Evolutionary conservation across 768 basidiomycete genomes (phyloP), one percentile per base, ranked within the genome.

Genomic region (Mrakia hoshinonis): DNA sequence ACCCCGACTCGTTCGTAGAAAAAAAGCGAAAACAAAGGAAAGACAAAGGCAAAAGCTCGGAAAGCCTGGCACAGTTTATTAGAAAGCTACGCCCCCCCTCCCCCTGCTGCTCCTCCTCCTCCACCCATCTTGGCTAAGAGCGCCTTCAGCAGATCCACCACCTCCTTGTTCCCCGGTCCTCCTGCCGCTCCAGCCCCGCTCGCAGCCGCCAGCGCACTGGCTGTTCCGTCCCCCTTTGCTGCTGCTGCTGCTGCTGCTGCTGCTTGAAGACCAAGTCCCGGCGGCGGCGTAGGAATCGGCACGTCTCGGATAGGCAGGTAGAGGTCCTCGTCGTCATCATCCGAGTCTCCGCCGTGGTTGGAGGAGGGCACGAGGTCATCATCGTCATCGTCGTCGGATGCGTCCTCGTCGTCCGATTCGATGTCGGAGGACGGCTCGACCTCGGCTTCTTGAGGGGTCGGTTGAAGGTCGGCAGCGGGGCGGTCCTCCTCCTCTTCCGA

Each of bases 241-340:
- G 29, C 55, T 20, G 9, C 58, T 34, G 38, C 43, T 3, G 43
- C 55, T 18, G 15, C 55, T 38, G 39, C 52, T n/a, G 43, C 38
- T 22, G 15, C 39, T 38, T 18, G 22, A 3, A 26, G 15, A 7
- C 29, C 49, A n/a, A 51, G 36, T 20, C 55, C 67, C 2, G 55
- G 67, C 9, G 67, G 67, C 38, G 67, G 67, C 0, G 22, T 22
- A 0, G 69, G 69, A 26, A 64, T 43, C n/a, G 69, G 69, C 11
- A 70, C 69, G 26, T 70, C 69, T 13, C 69, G 31, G 58, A 70
- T 70, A 5, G 69, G 69, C 20, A 70, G 61, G 58, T 70, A 70
- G 34, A 70, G 62, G 46, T 70, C 69, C 60, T 62, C 61, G 24
- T 62, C 58, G 38, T 58, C 46, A 10, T 62, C 55, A 9, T 46